Evolutionary conservation across 1,139 yeast species (phyloP).

Genomic region (Scheffersomyces cryptocercus): DNA sequence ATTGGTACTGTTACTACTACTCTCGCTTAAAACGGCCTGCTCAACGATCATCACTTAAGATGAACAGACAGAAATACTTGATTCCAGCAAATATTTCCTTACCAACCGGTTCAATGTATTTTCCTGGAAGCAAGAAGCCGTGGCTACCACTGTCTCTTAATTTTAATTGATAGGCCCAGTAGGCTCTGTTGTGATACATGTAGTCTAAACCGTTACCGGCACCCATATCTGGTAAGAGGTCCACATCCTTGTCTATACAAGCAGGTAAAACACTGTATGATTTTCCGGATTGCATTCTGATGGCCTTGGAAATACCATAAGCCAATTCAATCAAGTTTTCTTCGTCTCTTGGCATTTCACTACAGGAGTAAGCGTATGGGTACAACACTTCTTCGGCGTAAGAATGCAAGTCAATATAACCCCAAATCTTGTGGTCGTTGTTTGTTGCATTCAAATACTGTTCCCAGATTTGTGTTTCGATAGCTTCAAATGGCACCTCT

Average conservation of each 20-base stretch:
- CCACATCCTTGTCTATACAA: slow-evolving; percentile 73
- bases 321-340: slow-evolving; percentile 81
- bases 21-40: not conserved
- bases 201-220: slow-evolving; percentile 82
- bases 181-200: slow-evolving; percentile 80
- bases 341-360: slow-evolving; percentile 70
- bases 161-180: slow-evolving; percentile 83
- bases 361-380: slow-evolving; percentile 82
- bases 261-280: slow-evolving; percentile 72
- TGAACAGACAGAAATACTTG: slow-evolving; percentile 67
- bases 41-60: slow-evolving; percentile 40
- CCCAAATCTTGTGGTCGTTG: slow-evolving; percentile 62
- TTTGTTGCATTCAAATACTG: slow-evolving; percentile 63
- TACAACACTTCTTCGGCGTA: slow-evolving; percentile 81
- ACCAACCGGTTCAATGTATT: slow-evolving; percentile 75
- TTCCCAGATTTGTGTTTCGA: slow-evolving; percentile 68
- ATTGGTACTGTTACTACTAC: not conserved
- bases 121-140: slow-evolving; percentile 77
- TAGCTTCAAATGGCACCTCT: slow-evolving; percentile 71
- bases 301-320: slow-evolving; percentile 75
- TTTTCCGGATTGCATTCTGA: slow-evolving; percentile 62
- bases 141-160: slow-evolving; percentile 81
- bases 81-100: slow-evolving; percentile 69
- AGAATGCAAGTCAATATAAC: slow-evolving; percentile 81
- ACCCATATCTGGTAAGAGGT: slow-evolving; percentile 70